Base-by-base conservation (phyloP, 208 protist species). In the Acanthamoeba castellanii region DNA sequence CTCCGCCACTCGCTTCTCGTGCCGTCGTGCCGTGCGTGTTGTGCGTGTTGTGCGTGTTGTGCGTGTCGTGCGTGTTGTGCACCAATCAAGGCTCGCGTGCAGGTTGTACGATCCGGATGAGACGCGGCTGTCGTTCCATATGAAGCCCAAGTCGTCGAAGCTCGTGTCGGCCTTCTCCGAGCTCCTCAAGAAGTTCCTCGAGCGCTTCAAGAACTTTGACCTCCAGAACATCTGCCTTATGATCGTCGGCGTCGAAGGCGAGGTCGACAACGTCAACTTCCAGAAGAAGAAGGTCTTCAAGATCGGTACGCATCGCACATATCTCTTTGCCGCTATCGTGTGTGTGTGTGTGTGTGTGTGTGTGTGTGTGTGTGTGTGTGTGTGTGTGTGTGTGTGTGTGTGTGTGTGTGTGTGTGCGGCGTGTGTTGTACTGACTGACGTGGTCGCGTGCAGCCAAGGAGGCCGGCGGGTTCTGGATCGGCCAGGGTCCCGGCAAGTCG, bases 131-230 rank as follows among this genome's bases (percentile, higher is more conserved):
- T 37, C 92, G 78, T 70, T 92, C 92, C 11, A 95, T 76, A 34
- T 95, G 76, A 70, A 84, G 92, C 50, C 47, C 14, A 52, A 94
- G 95, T 25, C 96, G 94, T 87, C 95, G 95, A 64, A 52, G 82
- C 27, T 94, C 81, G 64, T 68, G 94, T 64, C 96, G 96, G 95
- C 84, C 57, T 74, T 96, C 85, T 11, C 66, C 70, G 32, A 97
- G 95, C 47, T 74, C 96, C 14, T 88, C 11, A 88, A 88, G 52
- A 88, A 88, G 81, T 88, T 42, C 14, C 52, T 88, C n/a, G 81
- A 88, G 16, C 66, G 95, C 57, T 96, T 97, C 87, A 96, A 97
- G 85, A 95, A 95, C 2, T 95, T 72, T 89, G 92, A 95, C 52
- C 91, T 96, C 32, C 68, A 90, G 14, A 55, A 68, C 11, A 94